Evolutionary conservation across 2,329 filamentous ascomycete species (phyloP), one percentile per base, ranked within the genome.

Genomic region (Colletotrichum kahawae): DNA sequence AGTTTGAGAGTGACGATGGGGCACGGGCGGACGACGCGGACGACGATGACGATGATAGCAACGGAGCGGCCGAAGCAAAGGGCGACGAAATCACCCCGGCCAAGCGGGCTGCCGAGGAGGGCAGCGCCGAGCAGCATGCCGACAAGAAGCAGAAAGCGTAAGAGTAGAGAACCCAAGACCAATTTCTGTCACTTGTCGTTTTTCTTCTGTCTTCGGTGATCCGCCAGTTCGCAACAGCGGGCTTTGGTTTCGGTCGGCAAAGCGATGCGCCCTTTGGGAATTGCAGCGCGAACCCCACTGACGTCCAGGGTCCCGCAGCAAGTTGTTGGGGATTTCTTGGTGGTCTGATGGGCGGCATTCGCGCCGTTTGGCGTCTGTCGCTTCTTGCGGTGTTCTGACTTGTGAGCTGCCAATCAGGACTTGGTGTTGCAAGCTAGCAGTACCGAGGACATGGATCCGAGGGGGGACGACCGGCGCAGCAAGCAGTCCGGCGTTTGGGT

Each of bases 1-100:
- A 81, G 24, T 80, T 81, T 9, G 79, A 83, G 29, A 82, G 81
- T 31, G 81, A 84, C 27, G 79, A 82, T 43, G 83, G 82, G 3
- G 83, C 81, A 60, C 77, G 80, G 51, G 84, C 82, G 1, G 84
- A 83, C 62, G 71, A 79, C 21, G 80, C 80, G 16, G 38, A 43
- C 18, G 43, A 48, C 43, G 43, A 48, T 48, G 43, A 48, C 38
- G 38, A 18, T 3, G 71, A 54, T 27, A 27, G 24, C 7, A 81
- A 77, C 13, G 79, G 31, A 24, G 70, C 71, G 48, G 24, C 38
- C 36, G 48, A 33, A 21, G 51, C 57, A 14, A 73, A 57, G 69
- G 67, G 62, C 10, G 70, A 77, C 14, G 75, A 77, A 21, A 57
- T 71, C 16, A 77, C 76, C 16, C 76, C 74, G 27, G 63, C 76